Evolutionary conservation across 2,329 filamentous ascomycete species (phyloP), one percentile per base, ranked within the genome.

Genomic region (Leptographium galeiforme): DNA sequence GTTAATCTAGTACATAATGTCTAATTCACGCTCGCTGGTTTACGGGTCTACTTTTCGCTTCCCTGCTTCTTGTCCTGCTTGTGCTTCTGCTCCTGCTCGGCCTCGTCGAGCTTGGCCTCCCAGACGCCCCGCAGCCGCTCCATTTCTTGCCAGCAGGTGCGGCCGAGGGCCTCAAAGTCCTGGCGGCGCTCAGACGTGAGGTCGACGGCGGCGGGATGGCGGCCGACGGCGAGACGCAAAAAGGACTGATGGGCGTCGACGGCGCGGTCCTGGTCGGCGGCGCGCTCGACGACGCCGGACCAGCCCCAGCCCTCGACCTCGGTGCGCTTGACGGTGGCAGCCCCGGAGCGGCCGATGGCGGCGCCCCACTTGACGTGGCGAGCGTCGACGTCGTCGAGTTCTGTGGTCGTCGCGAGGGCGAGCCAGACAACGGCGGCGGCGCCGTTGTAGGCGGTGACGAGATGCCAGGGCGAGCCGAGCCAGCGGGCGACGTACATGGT

Each of bases 271-370:
- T 36, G 8, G 36, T 70, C 67, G 57, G 75, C 73, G n/a, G 74
- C 70, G 11, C 67, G 70, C 11, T 45, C 53, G 8, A 36, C 10
- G 10, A 12, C 2, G 53, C 85, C 82, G 58, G 79, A 72, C 67
- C 82, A 84, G 0, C 89, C 90, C 89, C 90, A 96, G 8, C 89
- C 87, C 45, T 87, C 82, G 4, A 95, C 84, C 66, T 95, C 88
- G 1, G 89, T 94, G 61, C 81, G 80, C 67, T 84, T 85, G 6
- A 88, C 79, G 41, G 76, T 71, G 5, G 50, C 33, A 55, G 78
- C 76, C 19, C 74, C 69, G 0, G 84, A 82, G 12, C 76, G 66
- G 58, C 84, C 77, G 10, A 77, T 77, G n/a, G 80, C 78, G 34
- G 85, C 86, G 3, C 91, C 91, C 91, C 91, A 97, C 70, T 97